These are phyloP conservation scores for Grifola frondosa DNA, from an alignment of 1,284 basidiomycete genomes.

Conservation along the genomic window DNA sequence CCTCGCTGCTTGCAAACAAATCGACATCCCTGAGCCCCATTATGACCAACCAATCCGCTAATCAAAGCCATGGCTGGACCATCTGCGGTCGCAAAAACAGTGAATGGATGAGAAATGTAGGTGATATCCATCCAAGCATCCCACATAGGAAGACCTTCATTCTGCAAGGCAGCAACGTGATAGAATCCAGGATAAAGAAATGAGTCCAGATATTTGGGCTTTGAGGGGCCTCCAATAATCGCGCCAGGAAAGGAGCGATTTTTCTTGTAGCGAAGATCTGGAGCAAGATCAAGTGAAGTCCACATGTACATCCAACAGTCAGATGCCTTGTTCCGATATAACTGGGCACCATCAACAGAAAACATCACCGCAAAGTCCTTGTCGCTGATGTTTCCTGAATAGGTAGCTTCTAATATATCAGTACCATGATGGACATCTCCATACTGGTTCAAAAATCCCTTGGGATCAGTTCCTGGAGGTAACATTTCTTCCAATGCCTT, in stretches of 20 bases:
- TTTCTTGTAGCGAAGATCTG: slow-evolving; percentile 24
- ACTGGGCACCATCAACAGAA: slow-evolving; percentile 30
- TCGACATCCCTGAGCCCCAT: slow-evolving; percentile 32
- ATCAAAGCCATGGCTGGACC: slow-evolving; percentile 24
- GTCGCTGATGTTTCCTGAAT: slow-evolving; percentile 12
- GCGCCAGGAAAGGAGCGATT: slow-evolving; percentile 18
- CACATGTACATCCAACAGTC: slow-evolving; percentile 30
- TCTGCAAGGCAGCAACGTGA: slow-evolving; percentile 17
- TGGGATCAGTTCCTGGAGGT: background rate
- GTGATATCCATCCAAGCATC: slow-evolving; percentile 5
- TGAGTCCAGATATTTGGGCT: slow-evolving; percentile 22
- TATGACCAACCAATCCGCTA: slow-evolving; percentile 34
- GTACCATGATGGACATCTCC: slow-evolving; percentile 15
- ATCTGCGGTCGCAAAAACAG: slow-evolving; percentile 19
- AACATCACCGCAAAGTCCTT: slow-evolving; percentile 21
- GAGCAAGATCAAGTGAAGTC: slow-evolving; percentile 19
- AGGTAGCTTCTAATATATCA: slow-evolving; percentile 19
- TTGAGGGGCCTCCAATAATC: slow-evolving; percentile 24
- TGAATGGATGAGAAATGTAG: slow-evolving; percentile 11
- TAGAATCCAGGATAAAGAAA: slow-evolving; percentile 22
- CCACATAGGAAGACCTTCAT: slow-evolving; percentile 19
- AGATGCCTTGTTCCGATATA: slow-evolving; percentile 23
- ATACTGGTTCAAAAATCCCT: slow-evolving; percentile 2
- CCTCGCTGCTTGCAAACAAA: slow-evolving; percentile 31
- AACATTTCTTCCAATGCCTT: too few relatives aligned